Percentiles rank a stretch among this genome's conserved stretches.
Conservation (phyloP, 2,329 filamentous ascomycete genomes). For the Raffaelea ambrosiae region DNA sequence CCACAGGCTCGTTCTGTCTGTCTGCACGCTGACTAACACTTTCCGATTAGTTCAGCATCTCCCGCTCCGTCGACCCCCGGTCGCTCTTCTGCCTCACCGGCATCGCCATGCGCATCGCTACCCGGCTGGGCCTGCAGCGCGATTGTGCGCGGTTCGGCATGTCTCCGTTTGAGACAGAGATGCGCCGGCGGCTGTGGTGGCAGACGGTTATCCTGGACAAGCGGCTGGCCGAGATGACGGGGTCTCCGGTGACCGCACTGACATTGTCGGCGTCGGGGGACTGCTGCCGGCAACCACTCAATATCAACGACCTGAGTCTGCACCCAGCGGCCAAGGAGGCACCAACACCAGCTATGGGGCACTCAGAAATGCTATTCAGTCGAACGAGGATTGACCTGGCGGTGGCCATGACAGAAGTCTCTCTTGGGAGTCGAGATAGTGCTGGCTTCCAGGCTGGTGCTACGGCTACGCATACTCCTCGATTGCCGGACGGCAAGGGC, state of each 20-base stretch:
- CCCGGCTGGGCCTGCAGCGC: conserved; percentile 26
- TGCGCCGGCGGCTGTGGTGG: conserved; percentile 45
- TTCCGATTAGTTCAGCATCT: not conserved
- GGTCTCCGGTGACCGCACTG: not conserved
- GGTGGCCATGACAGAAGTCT: not conserved
- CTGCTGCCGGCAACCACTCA: conserved; percentile 38
- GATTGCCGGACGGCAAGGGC: not conserved
- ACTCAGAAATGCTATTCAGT: not conserved
- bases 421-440: too few species aligned
- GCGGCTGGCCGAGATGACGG: conserved; percentile 15
- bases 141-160: conserved; percentile 35
- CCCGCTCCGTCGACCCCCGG: conserved; percentile 1
- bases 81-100: conserved; percentile 16
- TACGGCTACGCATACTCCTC: not conserved
- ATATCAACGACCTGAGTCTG: conserved; percentile 47
- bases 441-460: not conserved
- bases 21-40: not conserved
- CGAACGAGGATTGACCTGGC: not conserved
- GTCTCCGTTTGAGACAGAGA: conserved; percentile 41
- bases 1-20: too few species aligned
- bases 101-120: conserved; percentile 13
- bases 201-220: conserved; percentile 43
- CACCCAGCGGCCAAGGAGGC: conserved; percentile 19
- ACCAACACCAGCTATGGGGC: not conserved
- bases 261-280: conserved; percentile 27